Evolutionary conservation across 331 rosid genomes (phyloP).

Genomic region (Prunus yedoensis): DNA sequence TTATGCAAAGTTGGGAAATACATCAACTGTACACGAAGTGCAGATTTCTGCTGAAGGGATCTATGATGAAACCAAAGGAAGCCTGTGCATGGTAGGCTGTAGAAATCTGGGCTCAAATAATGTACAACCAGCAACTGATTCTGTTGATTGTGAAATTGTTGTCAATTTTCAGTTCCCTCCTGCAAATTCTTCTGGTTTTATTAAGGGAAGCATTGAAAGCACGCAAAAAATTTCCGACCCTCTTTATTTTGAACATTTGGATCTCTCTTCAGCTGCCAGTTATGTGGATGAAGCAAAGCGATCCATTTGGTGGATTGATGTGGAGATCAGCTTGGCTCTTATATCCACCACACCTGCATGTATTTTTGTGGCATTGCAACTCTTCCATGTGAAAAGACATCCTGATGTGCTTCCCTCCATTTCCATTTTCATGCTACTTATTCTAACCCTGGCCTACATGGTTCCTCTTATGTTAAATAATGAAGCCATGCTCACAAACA

Average conservation of each 20-base stretch:
- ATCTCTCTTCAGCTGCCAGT: conserved; percentile 27
- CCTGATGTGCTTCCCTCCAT: conserved; percentile 41
- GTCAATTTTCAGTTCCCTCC: conserved; percentile 42
- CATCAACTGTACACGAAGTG: background rate
- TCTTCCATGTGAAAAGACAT: conserved; percentile 47
- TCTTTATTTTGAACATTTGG: conserved; percentile 39
- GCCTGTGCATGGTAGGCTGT: conserved; percentile 62
- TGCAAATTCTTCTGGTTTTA: conserved; percentile 1
- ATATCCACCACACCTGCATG: conserved; percentile 51
- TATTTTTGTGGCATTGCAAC: conserved; percentile 43
- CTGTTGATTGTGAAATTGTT: conserved; percentile 45
- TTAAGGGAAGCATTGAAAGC: conserved; percentile 51
- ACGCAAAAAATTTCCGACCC: conserved; percentile 29
- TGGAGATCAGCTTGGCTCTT: conserved; percentile 50
- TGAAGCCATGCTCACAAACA: conserved; percentile 38
- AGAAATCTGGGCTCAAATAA: conserved; percentile 20
- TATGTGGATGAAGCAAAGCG: background rate
- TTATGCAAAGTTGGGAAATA: background rate
- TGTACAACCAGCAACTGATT: conserved; percentile 1
- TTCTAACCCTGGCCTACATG: conserved; percentile 43
- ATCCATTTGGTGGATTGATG: conserved; percentile 40
- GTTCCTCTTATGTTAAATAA: conserved; percentile 54
- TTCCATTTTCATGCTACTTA: conserved; percentile 46
- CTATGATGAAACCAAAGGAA: background rate
- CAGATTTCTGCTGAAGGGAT: conserved; percentile 45